Evolutionary conservation across 208 protist genomes (phyloP).

Genomic region (Wallacemonas sp.): DNA sequence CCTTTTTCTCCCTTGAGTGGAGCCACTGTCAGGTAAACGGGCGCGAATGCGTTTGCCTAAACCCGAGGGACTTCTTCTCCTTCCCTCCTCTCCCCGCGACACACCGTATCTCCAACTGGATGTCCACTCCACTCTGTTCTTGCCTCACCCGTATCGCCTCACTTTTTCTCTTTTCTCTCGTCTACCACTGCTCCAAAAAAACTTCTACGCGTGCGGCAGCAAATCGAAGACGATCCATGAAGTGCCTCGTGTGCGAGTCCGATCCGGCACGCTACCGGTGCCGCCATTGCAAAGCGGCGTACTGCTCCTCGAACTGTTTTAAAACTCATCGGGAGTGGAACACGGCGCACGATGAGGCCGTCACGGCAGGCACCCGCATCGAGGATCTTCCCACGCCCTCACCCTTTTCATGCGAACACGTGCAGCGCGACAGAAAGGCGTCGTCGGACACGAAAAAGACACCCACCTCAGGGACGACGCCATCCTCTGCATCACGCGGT

Average conservation of each 20-base stretch:
- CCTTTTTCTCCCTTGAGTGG: no score
- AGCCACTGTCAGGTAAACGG: no score
- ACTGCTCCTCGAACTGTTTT: conserved; percentile 62
- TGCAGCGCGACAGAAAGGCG: background rate
- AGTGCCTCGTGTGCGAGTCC: conserved; percentile 49
- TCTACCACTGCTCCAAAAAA: no score
- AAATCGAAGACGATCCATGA: conserved; percentile 33
- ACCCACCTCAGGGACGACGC: background rate
- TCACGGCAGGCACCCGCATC: background rate
- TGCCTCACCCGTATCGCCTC: no score
- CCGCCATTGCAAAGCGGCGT: conserved; percentile 48
- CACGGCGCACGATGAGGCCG: conserved; percentile 10
- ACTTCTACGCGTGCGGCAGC: no score
- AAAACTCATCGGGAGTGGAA: conserved; percentile 41
- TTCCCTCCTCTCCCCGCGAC: no score
- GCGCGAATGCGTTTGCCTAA: no score
- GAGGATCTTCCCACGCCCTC: background rate
- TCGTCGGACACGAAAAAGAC: background rate
- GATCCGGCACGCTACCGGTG: conserved; percentile 50
- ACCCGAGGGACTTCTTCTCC: no score
- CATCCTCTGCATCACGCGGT: background rate
- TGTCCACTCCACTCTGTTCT: no score
- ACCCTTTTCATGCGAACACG: background rate
- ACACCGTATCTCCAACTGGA: no score
- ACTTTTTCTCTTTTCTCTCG: conserved; percentile 13